Evolutionary conservation across 805 yeast genomes (phyloP).

Genomic region (Brettanomyces anomalus): DNA sequence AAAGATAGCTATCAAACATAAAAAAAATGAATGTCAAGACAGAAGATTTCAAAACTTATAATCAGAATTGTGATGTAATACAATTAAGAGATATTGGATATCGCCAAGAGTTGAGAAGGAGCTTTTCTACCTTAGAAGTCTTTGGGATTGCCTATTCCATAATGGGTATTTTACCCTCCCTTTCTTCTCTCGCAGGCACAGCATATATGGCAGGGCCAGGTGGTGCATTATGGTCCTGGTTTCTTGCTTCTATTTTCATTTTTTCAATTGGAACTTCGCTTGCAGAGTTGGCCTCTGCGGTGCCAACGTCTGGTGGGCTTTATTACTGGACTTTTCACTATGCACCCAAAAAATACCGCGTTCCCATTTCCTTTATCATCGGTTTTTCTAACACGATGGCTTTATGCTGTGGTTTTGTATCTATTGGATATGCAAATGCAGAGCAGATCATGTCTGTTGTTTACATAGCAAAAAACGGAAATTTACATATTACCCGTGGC

Average conservation of each 20-base stretch:
- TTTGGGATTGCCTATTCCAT: conserved; percentile 64
- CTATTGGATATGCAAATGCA: conserved; percentile 34
- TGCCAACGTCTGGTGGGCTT: conserved; percentile 65
- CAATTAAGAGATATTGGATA: conserved; percentile 43
- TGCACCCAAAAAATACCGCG: conserved; percentile 27
- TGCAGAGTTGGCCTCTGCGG: conserved; percentile 54
- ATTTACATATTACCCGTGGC: conserved; percentile 27
- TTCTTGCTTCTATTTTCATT: conserved; percentile 44
- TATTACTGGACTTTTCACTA: conserved; percentile 51
- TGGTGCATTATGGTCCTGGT: conserved; percentile 66
- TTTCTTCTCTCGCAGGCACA: conserved; percentile 42
- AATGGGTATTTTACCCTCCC: conserved; percentile 63
- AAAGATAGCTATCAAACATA: too few relatives aligned
- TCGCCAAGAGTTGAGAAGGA: conserved; percentile 54
- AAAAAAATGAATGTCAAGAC: too few relatives aligned
- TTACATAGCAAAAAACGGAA: conserved; percentile 28
- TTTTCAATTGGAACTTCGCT: conserved; percentile 44
- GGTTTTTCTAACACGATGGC: conserved; percentile 35
- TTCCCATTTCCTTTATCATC: conserved; percentile 30
- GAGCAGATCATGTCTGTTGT: conserved; percentile 33
- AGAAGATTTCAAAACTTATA: too few relatives aligned
- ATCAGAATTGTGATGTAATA: too few relatives aligned
- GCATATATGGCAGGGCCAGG: conserved; percentile 57
- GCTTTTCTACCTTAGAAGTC: conserved; percentile 50
- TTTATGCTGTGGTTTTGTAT: conserved; percentile 30